Percentiles rank a stretch among this genome's conserved stretches.
These are phyloP conservation scores for Schwanniomyces pseudopolymorphus DNA, from an alignment of 805 yeast species.

Conservation along the genomic window DNA sequence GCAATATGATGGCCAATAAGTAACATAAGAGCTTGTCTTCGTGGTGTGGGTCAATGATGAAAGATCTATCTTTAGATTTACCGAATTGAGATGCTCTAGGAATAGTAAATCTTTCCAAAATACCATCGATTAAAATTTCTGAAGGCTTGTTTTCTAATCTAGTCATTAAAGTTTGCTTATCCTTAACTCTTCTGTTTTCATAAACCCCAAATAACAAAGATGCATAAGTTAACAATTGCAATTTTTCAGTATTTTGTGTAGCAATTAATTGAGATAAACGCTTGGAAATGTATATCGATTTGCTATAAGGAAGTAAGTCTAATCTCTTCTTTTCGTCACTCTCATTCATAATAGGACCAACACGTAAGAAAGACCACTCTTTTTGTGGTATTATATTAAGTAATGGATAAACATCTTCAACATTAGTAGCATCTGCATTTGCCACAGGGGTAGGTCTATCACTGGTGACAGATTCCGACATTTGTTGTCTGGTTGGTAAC, in stretches of 20 bases:
- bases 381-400: constrained; percentile 64
- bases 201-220: constrained; percentile 81
- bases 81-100: constrained; percentile 65
- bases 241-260: constrained; percentile 49
- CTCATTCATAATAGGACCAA: constrained; percentile 60
- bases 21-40: constrained; percentile 86
- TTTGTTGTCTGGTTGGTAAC: constrained; percentile 69
- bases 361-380: constrained; percentile 65
- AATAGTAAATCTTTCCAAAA: constrained; percentile 71
- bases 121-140: constrained; percentile 66
- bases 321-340: constrained; percentile 45
- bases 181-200: constrained; percentile 62
- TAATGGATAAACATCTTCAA: constrained; percentile 80
- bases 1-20: constrained; percentile 69
- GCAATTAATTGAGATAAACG: constrained; percentile 40
- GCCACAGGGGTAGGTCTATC: constrained; percentile 85
- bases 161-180: constrained; percentile 58
- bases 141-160: constrained; percentile 66
- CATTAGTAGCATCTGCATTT: constrained; percentile 74
- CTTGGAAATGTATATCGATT: constrained; percentile 55
- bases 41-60: constrained; percentile 78
- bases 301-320: constrained; percentile 61
- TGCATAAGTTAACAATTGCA: constrained; percentile 75
- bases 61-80: constrained; percentile 73
- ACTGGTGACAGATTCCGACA: constrained; percentile 54